Evolutionary conservation across 495 filamentous ascomycete genomes (phyloP), one percentile per base, ranked within the genome.

Genomic region (Penicillium samsonianum): DNA sequence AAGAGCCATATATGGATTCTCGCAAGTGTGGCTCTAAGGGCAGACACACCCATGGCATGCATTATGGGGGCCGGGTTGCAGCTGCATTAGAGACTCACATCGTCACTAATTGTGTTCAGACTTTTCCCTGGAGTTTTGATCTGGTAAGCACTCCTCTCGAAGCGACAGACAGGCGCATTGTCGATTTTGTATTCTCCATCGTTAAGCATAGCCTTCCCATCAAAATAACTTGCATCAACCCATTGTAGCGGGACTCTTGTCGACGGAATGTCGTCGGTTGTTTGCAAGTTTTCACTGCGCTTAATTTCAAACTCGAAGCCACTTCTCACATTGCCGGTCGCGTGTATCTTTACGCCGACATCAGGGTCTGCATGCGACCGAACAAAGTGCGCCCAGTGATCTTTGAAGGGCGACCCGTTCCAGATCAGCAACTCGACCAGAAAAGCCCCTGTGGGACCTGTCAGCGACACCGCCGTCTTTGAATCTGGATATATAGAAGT

Each of bases 321-420:
- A 22, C 52, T 63, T 12, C 43, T 35, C 37, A 73, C 68, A 40
- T 65, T 63, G 7, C 70, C 66, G 5, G 55, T 54, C 1, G 62
- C 68, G 25, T 68, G 66, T 42, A 71, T 60, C 30, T 57, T 22
- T 3, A 67, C 58, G 4, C 70, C 70, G 12, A 64, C 14, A 19
- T 61, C 14, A 9, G 58, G 41, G 31, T 65, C n/a, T 1, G 16
- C 2, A 19, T 51, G 57, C 4, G 63, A 67, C 19, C 48, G 52
- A 3, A 69, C 38, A 23, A 47, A 73, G 30, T 67, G 71, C 1
- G 66, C 64, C 70, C 70, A 73, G 49, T 73, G 68, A 51, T 73
- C 64, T 51, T 66, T 68, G 59, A 71, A 71, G 16, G 65, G 66
- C 6, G 44, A 26, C 16, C 70, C 70, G 47, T 69, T 73, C 48